Evolutionary conservation across 2,329 filamentous ascomycete species (phyloP), one percentile per base, ranked within the genome.

Genomic region (Huntiella bhutanensis): DNA sequence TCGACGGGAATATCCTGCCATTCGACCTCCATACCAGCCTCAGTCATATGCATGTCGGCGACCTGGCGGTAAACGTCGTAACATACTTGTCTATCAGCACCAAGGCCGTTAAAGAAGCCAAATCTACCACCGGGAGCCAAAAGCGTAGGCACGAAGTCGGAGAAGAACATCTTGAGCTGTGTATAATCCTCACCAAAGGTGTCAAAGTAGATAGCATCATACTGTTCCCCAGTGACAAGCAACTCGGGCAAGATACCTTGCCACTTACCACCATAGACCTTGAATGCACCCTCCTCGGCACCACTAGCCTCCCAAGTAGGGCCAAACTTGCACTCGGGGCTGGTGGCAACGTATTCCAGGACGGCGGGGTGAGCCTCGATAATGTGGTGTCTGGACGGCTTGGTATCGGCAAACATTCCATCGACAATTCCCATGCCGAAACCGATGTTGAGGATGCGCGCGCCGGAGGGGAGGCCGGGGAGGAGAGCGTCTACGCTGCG

Each of bases 21-120:
- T 45, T 87, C 82, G 1, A 88, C 76, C 56, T 96, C 88, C 54
- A 95, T 73, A 1, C 87, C 87, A 7, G 85, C 85, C 54, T 96
- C 87, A 51, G 80, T 75, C 16, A 92, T 68, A 62, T 96, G 86
- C 69, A 94, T 79, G 62, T 96, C 88, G 1, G 84, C 80, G 2
- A 96, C 84, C 59, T 82, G 85, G 45, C 80, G 82, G 63, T 96
- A 96, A 17, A 98, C 87, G 63, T 96, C 91, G 62, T 96, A 96
- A 62, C 85, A 94, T 51, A 96, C 79, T 60, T 80, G 79, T 40
- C 91, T 70, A 62, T 98, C 91, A 2, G 91, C 91, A 0, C 91
- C 91, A 49, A 96, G 75, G 0, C 91, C 86, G 56, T 92, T 86
- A 59, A 93, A 84, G 62, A 88, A 92, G 52, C 87, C 79, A 58